Evolutionary conservation across 179 eudicot genomes (phyloP), one percentile per base, ranked within the genome.

Genomic region (Spergularia azorica): DNA sequence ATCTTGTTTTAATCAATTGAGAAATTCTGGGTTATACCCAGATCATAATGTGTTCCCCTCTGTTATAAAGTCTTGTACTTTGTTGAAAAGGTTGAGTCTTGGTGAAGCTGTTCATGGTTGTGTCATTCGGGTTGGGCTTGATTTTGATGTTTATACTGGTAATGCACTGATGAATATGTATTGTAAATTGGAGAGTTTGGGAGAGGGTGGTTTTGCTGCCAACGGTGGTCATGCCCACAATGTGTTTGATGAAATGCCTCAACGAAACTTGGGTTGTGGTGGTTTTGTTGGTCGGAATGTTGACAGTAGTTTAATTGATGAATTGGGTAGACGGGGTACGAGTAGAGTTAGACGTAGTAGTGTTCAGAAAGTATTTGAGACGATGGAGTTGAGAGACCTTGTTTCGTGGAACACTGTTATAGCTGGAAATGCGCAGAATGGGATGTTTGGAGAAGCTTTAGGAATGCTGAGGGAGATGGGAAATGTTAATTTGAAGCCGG

Each of bases 131-230:
- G 32, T 90, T 65, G 97, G 98, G 41, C 67, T 94, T 39, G 93
- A 87, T 46, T 20, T 58, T 39, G 97, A 95, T 80, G 72, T 88
- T 48, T 95, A 79, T 69, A 87, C 88, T 20, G 92, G 96, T 9
- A 95, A 92, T 83, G 97, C 93, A 0, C 86, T 95, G 21, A 85
- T 95, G 98, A 90, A 85, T 60, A 87, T 95, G 96, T 93, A 95
- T 65, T 80, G 84, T 6, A 95, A 92, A 69, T 69, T 92, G 91
- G 89, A 84, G 63, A 13, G 43, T 48, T 39, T 12, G 21, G 51
- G 52, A 50, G 74, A 36, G 5, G 69, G 38, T 2, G 15, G 20
- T 26, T 70, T 73, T 64, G 5, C 15, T 17, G 0, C 54, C 17
- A 6, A n/a, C 9, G 14, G 41, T 26, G 55, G 59, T 65, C 51